phyloP scores from a whole-genome alignment of 2,329 filamentous ascomycete species.

The Beauveria sp. region DNA sequence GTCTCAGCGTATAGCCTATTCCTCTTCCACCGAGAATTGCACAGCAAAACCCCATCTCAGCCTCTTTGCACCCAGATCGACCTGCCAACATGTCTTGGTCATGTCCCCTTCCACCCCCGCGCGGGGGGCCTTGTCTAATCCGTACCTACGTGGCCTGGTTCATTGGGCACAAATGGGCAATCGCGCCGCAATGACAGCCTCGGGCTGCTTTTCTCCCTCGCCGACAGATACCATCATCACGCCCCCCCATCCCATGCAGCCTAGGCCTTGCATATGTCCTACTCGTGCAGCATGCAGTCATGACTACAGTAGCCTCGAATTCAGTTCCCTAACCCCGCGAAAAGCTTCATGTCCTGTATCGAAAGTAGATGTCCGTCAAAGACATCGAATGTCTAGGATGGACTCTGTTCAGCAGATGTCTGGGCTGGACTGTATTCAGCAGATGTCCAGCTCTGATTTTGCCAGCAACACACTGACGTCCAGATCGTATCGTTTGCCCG shows the following conservation, averaged over 20 bases:
- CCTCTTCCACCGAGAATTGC: conserved; percentile 4
- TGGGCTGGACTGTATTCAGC: too few relatives aligned
- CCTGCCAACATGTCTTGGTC: not conserved
- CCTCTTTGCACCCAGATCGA: too few relatives aligned
- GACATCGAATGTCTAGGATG: not conserved
- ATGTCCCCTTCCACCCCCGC: not conserved
- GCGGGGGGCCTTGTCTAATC: not conserved
- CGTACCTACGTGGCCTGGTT: conserved; percentile 4
- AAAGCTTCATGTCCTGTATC: not conserved
- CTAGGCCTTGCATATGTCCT: not conserved
- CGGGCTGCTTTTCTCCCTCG: conserved; percentile 1
- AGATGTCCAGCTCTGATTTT: too few relatives aligned
- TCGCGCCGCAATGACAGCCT: not conserved
- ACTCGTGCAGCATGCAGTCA: conserved; percentile 3
- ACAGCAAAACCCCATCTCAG: not conserved
- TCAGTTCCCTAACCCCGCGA: not conserved
- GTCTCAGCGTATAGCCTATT: not conserved
- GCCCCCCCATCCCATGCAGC: not conserved
- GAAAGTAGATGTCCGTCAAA: not conserved
- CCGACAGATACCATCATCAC: not conserved
- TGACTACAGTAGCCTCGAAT: not conserved
- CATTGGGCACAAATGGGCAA: conserved; percentile 9
- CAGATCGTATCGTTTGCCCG: too few relatives aligned
- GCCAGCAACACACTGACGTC: too few relatives aligned
- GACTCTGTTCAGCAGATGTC: too few relatives aligned